Conservation (phyloP, 768 basidiomycete genomes). For the Leccinellum albellum region DNA sequence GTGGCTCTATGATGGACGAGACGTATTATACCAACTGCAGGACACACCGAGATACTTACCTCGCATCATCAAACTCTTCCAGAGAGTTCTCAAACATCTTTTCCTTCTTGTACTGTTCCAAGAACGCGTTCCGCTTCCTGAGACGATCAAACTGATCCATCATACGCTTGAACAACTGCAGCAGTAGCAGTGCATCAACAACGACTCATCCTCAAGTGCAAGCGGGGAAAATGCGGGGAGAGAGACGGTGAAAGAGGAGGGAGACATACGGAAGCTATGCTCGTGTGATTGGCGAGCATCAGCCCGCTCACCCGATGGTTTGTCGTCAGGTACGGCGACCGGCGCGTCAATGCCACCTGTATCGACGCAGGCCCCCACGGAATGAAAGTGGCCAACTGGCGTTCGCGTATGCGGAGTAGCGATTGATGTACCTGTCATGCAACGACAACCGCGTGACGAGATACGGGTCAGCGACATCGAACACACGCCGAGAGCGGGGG, state of each 20-base stretch:
- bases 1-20: constrained; percentile 55
- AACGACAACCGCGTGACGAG: background rate
- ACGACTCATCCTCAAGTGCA: background rate
- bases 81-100: constrained; percentile 90
- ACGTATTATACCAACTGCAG: background rate
- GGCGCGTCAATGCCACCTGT: constrained; percentile 91
- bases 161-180: constrained; percentile 91
- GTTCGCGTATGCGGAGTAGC: constrained; percentile 90
- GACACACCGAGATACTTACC: constrained; percentile 44
- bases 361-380: constrained; percentile 99
- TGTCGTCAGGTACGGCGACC: constrained; percentile 82
- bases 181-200: background rate
- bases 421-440: constrained; percentile 86
- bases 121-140: constrained; percentile 83
- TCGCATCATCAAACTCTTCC: constrained; percentile 97
- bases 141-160: constrained; percentile 91
- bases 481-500: background rate
- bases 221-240: background rate
- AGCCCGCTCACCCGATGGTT: constrained; percentile 95
- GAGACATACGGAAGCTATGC: constrained; percentile 81
- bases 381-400: constrained; percentile 95
- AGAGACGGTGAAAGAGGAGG: background rate
- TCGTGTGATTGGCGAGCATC: constrained; percentile 99
- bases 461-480: background rate
- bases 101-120: constrained; percentile 98